phyloP scores from a whole-genome alignment of 345 rosid genomes.

The Camelina laxa region DNA sequence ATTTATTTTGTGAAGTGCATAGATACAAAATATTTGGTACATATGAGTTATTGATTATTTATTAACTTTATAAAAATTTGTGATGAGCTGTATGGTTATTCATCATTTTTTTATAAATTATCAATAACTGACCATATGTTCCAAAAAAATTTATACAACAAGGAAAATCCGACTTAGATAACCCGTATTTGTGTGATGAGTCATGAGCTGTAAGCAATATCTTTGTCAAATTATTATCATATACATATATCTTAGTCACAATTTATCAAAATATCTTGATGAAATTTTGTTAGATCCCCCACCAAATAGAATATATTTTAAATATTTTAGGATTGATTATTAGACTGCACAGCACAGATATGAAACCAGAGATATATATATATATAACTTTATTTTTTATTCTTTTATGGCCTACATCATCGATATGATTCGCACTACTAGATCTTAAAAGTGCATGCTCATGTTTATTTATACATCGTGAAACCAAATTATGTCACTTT shows the following conservation, averaged over 20 bases:
- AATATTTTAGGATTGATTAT: slow-evolving; percentile 25
- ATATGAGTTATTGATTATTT: not conserved
- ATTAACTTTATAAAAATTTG: not conserved
- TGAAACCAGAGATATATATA: slow-evolving; percentile 34
- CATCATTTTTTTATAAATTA: too few species aligned
- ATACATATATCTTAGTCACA: not conserved
- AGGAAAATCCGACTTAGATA: not conserved
- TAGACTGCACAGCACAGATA: slow-evolving; percentile 41
- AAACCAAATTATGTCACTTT: slow-evolving; percentile 36
- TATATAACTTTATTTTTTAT: slow-evolving; percentile 28
- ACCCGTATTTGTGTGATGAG: slow-evolving; percentile 1
- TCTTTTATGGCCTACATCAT: slow-evolving; percentile 45
- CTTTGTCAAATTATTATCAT: not conserved
- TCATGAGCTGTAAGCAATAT: slow-evolving; percentile 20
- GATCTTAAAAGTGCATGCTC: slow-evolving; percentile 49
- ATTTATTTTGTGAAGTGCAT: not conserved
- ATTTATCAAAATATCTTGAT: not conserved
- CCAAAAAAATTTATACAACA: not conserved
- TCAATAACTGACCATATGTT: too few species aligned
- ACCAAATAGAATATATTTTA: slow-evolving; percentile 29
- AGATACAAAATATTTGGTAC: not conserved
- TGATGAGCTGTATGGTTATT: too few species aligned
- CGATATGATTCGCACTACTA: slow-evolving; percentile 47
- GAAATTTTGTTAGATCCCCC: slow-evolving; percentile 27
- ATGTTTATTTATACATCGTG: slow-evolving; percentile 33